Conservation (phyloP, 2,329 filamentous ascomycete genomes). For the Endocalyx cinctus region DNA sequence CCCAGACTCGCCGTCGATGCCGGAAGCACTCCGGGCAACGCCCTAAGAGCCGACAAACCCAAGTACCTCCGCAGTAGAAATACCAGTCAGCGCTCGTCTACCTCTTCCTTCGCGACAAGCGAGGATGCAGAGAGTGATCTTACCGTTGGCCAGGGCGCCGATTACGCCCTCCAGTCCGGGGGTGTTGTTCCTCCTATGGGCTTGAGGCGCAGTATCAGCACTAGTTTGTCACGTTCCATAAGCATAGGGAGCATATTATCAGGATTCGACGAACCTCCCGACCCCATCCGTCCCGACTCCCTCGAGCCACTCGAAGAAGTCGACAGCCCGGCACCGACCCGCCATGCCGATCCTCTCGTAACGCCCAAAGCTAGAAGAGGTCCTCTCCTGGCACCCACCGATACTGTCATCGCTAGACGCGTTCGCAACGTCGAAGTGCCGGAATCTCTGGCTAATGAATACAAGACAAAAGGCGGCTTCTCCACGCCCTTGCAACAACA, state of each 20-base stretch:
- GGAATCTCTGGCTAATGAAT: constrained; percentile 81
- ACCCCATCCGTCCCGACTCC: constrained; percentile 38
- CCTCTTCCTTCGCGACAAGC: constrained; percentile 54
- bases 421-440: constrained; percentile 88
- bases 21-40: constrained; percentile 42
- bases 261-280: constrained; percentile 56
- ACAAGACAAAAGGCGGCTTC: constrained; percentile 68
- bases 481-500: constrained; percentile 42
- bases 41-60: constrained; percentile 43
- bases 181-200: constrained; percentile 61
- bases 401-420: constrained; percentile 83
- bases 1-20: constrained; percentile 34
- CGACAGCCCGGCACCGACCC: constrained; percentile 30
- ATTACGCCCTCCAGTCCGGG: constrained; percentile 79
- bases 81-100: constrained; percentile 55
- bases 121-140: constrained; percentile 68
- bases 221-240: constrained; percentile 65
- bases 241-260: constrained; percentile 90
- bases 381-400: constrained; percentile 64
- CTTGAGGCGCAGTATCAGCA: constrained; percentile 45
- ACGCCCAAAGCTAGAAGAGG: constrained; percentile 65
- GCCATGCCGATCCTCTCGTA: constrained; percentile 47
- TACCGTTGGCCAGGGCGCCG: constrained; percentile 62
- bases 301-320: constrained; percentile 48
- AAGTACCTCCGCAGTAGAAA: constrained; percentile 55